Evolutionary conservation across 495 filamentous ascomycete species (phyloP).

Genomic region (Opeltia flavorubescens): DNA sequence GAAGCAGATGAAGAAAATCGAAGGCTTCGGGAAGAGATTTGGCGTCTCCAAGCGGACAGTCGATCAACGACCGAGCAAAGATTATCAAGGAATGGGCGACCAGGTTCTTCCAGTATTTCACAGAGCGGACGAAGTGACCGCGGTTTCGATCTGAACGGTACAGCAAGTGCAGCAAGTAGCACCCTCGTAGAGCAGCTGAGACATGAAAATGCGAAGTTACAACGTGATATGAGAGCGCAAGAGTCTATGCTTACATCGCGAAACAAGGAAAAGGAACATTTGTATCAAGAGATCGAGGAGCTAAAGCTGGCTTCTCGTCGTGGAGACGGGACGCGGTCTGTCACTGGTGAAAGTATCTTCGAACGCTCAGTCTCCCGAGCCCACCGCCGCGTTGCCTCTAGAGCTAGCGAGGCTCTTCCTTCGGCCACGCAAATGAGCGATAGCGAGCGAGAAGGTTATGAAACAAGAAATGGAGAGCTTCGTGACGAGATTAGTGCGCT

Average conservation of each 20-base stretch:
- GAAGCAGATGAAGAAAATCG: slow-evolving; percentile 82
- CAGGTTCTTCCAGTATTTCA: slow-evolving; percentile 42
- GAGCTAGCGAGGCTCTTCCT: slow-evolving; percentile 56
- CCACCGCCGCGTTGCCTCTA: slow-evolving; percentile 55
- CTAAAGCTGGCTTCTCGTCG: slow-evolving; percentile 74
- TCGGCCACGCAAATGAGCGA: slow-evolving; percentile 54
- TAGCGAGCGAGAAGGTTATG: slow-evolving; percentile 69
- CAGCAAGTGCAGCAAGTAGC: slow-evolving; percentile 40
- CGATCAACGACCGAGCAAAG: slow-evolving; percentile 22
- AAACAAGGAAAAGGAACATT: slow-evolving; percentile 83
- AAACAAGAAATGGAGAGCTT: slow-evolving; percentile 66
- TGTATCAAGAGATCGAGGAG: slow-evolving; percentile 95
- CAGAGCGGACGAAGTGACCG: slow-evolving; percentile 46
- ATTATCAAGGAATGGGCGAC: slow-evolving; percentile 46
- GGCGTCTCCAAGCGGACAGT: slow-evolving; percentile 54
- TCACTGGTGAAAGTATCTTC: slow-evolving; percentile 80
- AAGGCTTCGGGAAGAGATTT: slow-evolving; percentile 70
- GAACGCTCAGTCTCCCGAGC: slow-evolving; percentile 84
- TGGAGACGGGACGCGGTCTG: slow-evolving; percentile 42
- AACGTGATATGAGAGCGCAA: slow-evolving; percentile 85
- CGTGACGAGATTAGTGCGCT: slow-evolving; percentile 75
- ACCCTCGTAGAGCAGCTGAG: slow-evolving; percentile 71
- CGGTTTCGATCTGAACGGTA: slow-evolving; percentile 40
- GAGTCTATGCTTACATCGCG: slow-evolving; percentile 95
- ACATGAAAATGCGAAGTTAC: slow-evolving; percentile 83